Percentiles rank a stretch among this genome's conserved stretches.
Conservation (phyloP, 805 yeast species). For the Myxozyma neotropica region DNA sequence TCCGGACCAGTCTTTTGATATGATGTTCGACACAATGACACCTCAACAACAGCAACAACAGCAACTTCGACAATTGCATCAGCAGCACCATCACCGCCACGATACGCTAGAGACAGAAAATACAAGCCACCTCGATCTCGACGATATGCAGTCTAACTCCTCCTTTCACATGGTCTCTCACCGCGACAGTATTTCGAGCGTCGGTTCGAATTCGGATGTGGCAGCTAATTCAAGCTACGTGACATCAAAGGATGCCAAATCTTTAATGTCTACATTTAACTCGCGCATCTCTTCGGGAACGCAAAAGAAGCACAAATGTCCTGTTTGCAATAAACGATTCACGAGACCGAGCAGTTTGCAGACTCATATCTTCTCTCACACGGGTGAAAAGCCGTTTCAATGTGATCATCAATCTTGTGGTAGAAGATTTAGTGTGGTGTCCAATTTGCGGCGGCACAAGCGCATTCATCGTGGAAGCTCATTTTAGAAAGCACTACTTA, state of each 20-base stretch:
- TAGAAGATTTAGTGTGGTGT: conserved; percentile 69
- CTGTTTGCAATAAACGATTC: conserved; percentile 71
- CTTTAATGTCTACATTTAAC: conserved; percentile 33
- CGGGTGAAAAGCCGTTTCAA: conserved; percentile 71
- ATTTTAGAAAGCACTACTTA: background rate
- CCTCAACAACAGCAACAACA: background rate
- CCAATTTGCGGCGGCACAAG: conserved; percentile 78
- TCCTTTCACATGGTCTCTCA: background rate
- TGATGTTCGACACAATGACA: background rate
- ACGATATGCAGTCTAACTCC: background rate
- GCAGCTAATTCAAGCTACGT: conserved; percentile 1
- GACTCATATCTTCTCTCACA: conserved; percentile 79
- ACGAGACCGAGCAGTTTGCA: conserved; percentile 80
- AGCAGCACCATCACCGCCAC: background rate
- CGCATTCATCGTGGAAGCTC: conserved; percentile 53
- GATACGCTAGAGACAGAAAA: background rate
- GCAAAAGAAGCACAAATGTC: conserved; percentile 41
- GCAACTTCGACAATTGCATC: background rate
- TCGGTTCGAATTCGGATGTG: background rate
- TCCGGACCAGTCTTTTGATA: background rate
- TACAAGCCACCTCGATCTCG: background rate
- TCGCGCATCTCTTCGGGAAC: conserved; percentile 27
- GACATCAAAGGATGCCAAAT: conserved; percentile 6
- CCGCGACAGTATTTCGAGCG: background rate
- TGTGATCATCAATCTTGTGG: conserved; percentile 69